phyloP scores from a whole-genome alignment of 768 basidiomycete species.

The Pleurotus eryngii region DNA sequence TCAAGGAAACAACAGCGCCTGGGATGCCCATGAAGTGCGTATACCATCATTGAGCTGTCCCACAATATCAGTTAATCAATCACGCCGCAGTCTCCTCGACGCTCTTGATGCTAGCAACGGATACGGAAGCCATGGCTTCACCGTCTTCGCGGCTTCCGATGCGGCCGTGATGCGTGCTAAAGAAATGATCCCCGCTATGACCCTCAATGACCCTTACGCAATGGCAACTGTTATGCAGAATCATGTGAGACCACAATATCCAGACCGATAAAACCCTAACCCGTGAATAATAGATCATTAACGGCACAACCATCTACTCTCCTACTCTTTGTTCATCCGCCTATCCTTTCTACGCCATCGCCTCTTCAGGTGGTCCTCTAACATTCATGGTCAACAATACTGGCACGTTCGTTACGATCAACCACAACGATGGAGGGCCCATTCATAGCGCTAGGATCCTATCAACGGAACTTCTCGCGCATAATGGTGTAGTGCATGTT shows the following conservation, averaged over 20 bases:
- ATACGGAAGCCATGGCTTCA: constrained; percentile 35
- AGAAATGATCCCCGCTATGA: constrained; percentile 22
- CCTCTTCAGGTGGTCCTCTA: constrained; percentile 34
- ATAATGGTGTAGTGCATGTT: constrained; percentile 57
- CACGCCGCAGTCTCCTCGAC: background rate
- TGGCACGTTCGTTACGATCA: constrained; percentile 39
- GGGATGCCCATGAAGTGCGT: constrained; percentile 1
- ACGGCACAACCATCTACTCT: constrained; percentile 54
- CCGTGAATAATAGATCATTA: constrained; percentile 35
- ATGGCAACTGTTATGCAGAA: constrained; percentile 40
- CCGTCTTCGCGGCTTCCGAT: constrained; percentile 52
- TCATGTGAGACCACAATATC: constrained; percentile 34
- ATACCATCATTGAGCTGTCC: too few species aligned
- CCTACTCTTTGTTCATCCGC: constrained; percentile 26
- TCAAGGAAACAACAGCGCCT: constrained; percentile 2
- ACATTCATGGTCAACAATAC: constrained; percentile 39
- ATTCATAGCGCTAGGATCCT: constrained; percentile 40
- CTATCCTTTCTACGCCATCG: constrained; percentile 36
- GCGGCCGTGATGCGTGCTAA: constrained; percentile 28
- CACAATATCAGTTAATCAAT: background rate
- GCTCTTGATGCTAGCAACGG: constrained; percentile 6
- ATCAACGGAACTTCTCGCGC: constrained; percentile 44
- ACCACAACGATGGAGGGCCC: background rate
- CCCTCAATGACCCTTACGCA: constrained; percentile 35
- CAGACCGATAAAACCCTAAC: too few species aligned